Evolutionary conservation across 2,329 filamentous ascomycete genomes (phyloP), one percentile per base, ranked within the genome.

Genomic region (Alternaria rosae): DNA sequence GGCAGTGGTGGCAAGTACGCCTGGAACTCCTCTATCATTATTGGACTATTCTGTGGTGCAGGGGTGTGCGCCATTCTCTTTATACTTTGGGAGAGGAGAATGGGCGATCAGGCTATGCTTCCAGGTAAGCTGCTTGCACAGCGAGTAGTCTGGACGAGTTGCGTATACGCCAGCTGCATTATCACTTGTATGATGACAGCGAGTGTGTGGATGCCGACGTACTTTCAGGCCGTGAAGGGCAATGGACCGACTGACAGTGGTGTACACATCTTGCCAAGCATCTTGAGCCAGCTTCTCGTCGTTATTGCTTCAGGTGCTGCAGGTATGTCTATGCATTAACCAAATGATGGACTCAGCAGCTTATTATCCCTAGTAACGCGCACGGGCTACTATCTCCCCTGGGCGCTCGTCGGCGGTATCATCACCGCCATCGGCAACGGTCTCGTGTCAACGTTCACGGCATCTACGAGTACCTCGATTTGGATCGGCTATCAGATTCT

Each of bases 181-280:
- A 62, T 60, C 44, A 54, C 52, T 20, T 65, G 64, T 38, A 62
- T 66, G 35, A 54, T 70, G 3, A 51, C 63, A 3, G 66, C 64
- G 7, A 70, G 62, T 41, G 65, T 69, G 6, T 74, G 61, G 57
- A 23, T 77, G 6, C 74, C 73, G n/a, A 67, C 82, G 2, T 83
- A 80, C 57, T 83, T 82, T 56, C 82, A 83, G 51, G 73, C 76
- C 5, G 77, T 83, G 7, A 74, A 70, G 20, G 71, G 75, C 9
- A 72, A 75, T 10, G 70, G 74, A 0, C 78, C 81, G 0, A 62
- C 79, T 6, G 73, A 79, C 60, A 81, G 78, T 53, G 82, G 81
- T 3, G 74, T 82, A 0, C 69, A 79, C 15, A 65, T 79, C 25
- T 68, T 82, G 4, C 80, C 81, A 1, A 72, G 71, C 25, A 81